Conservation (phyloP, 2,329 filamentous ascomycete species). For the Colletotrichum navitas region DNA sequence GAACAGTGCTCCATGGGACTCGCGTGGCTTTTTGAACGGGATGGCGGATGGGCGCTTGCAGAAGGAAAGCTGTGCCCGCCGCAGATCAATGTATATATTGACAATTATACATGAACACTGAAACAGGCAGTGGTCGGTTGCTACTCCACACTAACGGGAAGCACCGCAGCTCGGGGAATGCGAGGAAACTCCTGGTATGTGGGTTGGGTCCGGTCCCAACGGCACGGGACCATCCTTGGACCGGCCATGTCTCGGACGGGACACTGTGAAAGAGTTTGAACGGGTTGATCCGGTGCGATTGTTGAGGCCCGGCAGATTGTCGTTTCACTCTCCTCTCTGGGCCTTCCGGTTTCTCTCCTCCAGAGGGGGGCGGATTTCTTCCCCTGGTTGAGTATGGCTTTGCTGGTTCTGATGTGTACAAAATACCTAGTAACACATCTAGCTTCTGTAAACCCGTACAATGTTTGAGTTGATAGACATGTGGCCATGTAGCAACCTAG, state of each 20-base stretch:
- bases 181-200: not conserved
- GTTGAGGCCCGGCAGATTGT: not conserved
- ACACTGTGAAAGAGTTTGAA: not conserved
- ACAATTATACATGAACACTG: not conserved
- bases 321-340: not conserved
- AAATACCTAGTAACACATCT: not conserved
- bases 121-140: not conserved
- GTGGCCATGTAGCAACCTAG: not conserved
- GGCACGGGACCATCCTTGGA: not conserved
- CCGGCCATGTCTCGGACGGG: slow-evolving; percentile 12
- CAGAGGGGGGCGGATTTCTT: too few species aligned
- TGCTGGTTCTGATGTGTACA: not conserved
- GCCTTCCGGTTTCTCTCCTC: not conserved
- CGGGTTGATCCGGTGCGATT: not conserved
- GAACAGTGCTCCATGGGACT: not conserved
- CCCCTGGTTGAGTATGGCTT: not conserved
- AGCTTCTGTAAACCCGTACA: not conserved
- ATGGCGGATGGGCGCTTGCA: not conserved
- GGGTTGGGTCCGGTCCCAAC: slow-evolving; percentile 4
- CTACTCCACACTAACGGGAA: not conserved
- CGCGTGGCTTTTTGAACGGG: slow-evolving; percentile 1
- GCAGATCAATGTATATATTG: not conserved
- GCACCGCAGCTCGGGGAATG: not conserved
- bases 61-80: not conserved
- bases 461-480: not conserved